phyloP scores from a whole-genome alignment of 148 eudicot genomes.

The Heliamphora exappendiculata region DNA sequence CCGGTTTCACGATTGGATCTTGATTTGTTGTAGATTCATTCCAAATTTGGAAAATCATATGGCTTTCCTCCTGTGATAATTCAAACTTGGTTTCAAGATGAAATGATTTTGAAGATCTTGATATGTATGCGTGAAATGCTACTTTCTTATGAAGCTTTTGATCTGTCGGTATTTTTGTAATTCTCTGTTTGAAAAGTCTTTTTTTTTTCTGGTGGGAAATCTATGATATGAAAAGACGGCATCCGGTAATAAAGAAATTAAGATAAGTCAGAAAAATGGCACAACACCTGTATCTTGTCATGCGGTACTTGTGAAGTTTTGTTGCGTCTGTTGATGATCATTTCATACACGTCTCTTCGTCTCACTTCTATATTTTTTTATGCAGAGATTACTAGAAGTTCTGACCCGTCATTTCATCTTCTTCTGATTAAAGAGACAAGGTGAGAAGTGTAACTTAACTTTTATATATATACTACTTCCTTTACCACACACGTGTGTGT shows the following conservation, averaged over 20 bases:
- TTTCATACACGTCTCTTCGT: not conserved
- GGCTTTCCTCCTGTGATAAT: not conserved
- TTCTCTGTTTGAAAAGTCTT: not conserved
- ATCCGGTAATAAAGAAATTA: not conserved
- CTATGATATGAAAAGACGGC: not conserved
- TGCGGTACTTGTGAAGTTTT: constrained; percentile 28
- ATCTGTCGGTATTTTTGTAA: not conserved
- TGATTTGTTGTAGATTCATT: not conserved
- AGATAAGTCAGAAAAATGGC: not conserved
- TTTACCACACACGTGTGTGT: not conserved
- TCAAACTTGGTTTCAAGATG: not conserved
- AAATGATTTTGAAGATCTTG: not conserved
- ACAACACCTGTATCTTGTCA: constrained; percentile 20
- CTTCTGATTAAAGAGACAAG: constrained; percentile 11
- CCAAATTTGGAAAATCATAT: not conserved
- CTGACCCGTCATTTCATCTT: constrained; percentile 4
- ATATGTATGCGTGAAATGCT: not conserved
- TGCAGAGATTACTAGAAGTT: constrained; percentile 26
- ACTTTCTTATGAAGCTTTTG: constrained; percentile 7
- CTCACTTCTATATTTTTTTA: not conserved
- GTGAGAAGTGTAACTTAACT: constrained; percentile 16
- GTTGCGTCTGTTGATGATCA: not conserved
- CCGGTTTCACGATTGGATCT: not conserved
- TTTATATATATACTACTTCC: not conserved
- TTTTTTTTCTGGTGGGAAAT: constrained; percentile 1